Evolutionary conservation across 1,139 yeast species (phyloP).

Genomic region (Pneumocystis murina): DNA sequence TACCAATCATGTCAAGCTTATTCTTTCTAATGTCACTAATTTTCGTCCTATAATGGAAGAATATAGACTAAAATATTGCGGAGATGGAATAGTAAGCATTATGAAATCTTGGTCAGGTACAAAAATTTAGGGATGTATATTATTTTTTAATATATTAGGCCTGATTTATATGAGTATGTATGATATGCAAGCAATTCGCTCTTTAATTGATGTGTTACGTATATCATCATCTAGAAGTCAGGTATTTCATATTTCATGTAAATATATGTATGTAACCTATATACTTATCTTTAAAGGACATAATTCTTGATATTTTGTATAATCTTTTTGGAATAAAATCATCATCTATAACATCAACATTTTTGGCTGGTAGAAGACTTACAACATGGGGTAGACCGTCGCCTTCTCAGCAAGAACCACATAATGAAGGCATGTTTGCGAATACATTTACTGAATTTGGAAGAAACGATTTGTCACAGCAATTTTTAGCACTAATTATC

Average conservation of each 20-base stretch:
- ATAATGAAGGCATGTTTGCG: background rate
- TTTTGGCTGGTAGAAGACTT: conserved; percentile 25
- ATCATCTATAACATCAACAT: conserved; percentile 42
- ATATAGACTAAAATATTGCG: conserved; percentile 47
- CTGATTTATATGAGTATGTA: conserved; percentile 48
- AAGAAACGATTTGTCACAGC: conserved; percentile 25
- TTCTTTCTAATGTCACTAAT: conserved; percentile 38
- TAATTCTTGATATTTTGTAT: conserved; percentile 41
- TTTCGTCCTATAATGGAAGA: conserved; percentile 32
- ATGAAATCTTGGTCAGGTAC: conserved; percentile 55
- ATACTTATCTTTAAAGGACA: conserved; percentile 28
- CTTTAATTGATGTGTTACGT: conserved; percentile 46
- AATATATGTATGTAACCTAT: background rate
- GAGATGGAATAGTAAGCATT: conserved; percentile 44
- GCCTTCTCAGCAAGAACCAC: conserved; percentile 2
- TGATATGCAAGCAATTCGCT: conserved; percentile 41
- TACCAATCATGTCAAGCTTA: conserved; percentile 38
- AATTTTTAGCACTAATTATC: conserved; percentile 48
- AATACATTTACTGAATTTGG: conserved; percentile 1
- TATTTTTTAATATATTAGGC: conserved; percentile 22
- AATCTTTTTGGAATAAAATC: conserved; percentile 51
- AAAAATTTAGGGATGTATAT: background rate
- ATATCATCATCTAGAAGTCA: conserved; percentile 34
- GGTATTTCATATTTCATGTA: background rate
- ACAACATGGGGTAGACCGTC: conserved; percentile 14